These are phyloP conservation scores for Lasiodiplodia sp. DNA, from an alignment of 2,329 filamentous ascomycete genomes.

Conservation along the genomic window DNA sequence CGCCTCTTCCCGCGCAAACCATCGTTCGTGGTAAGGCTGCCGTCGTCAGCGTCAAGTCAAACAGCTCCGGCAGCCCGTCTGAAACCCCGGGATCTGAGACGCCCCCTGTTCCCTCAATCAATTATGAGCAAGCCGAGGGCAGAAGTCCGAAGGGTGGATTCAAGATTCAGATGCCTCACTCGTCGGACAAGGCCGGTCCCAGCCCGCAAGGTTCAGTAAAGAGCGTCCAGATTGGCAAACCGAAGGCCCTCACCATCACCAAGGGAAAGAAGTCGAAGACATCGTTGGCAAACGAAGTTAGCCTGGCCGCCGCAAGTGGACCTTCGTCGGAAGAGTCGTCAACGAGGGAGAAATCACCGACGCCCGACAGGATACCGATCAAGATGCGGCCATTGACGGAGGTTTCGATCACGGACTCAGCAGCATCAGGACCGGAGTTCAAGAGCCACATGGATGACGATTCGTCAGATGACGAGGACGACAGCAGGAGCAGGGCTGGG, in stretches of 20 bases:
- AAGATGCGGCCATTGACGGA: slow-evolving; percentile 28
- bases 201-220: slow-evolving; percentile 47
- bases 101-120: slow-evolving; percentile 77
- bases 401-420: slow-evolving; percentile 25
- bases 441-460: slow-evolving; percentile 26
- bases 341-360: slow-evolving; percentile 1
- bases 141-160: slow-evolving; percentile 38
- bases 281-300: slow-evolving; percentile 12
- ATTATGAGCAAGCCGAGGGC: slow-evolving; percentile 57
- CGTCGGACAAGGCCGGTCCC: slow-evolving; percentile 34
- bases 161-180: slow-evolving; percentile 52
- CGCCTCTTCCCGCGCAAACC: slow-evolving; percentile 79
- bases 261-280: slow-evolving; percentile 28
- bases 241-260: slow-evolving; percentile 54
- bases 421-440: slow-evolving; percentile 10
- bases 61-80: slow-evolving; percentile 61
- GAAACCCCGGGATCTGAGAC: slow-evolving; percentile 58
- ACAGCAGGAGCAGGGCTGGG: slow-evolving; percentile 1
- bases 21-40: slow-evolving; percentile 88
- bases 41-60: slow-evolving; percentile 87
- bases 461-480: slow-evolving; percentile 22
- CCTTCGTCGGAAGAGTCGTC: slow-evolving; percentile 1
- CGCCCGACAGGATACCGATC: slow-evolving; percentile 28
- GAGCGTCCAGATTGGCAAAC: slow-evolving; percentile 51
- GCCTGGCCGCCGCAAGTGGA: neutral